phyloP scores from a whole-genome alignment of 805 yeast genomes.

The Tetrapisispora nanseiensis region DNA sequence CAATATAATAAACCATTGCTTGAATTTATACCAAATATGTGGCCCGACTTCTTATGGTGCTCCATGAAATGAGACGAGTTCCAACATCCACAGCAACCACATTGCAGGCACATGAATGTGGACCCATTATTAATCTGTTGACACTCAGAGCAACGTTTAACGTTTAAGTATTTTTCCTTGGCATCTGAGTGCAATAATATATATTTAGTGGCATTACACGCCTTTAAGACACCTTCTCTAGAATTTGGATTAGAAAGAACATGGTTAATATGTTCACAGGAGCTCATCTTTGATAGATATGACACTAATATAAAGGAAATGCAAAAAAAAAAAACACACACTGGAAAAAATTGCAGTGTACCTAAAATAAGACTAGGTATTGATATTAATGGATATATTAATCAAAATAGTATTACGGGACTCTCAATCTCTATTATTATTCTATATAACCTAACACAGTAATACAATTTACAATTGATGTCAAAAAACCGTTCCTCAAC shows the following conservation, averaged over 20 bases:
- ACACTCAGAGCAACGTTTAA: constrained; percentile 25
- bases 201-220: constrained; percentile 22
- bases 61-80: constrained; percentile 36
- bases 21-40: constrained; percentile 58
- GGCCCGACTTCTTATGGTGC: constrained; percentile 42
- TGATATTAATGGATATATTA: no score
- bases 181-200: constrained; percentile 14
- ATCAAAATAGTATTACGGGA: no score
- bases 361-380: no score
- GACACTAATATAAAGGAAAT: no score
- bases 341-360: no score
- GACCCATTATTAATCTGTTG: constrained; percentile 25
- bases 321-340: no score
- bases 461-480: no score
- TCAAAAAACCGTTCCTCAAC: no score
- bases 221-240: constrained; percentile 20
- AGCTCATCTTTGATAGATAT: no score
- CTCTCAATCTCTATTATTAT: no score
- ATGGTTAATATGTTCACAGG: constrained; percentile 24
- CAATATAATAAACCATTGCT: constrained; percentile 63
- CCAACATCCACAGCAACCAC: constrained; percentile 69
- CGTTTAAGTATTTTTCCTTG: constrained; percentile 13
- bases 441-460: no score
- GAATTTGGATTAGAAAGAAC: constrained; percentile 27
- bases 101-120: constrained; percentile 59